phyloP scores from a whole-genome alignment of 768 basidiomycete species.

The Strobilomyces dryophilus region DNA sequence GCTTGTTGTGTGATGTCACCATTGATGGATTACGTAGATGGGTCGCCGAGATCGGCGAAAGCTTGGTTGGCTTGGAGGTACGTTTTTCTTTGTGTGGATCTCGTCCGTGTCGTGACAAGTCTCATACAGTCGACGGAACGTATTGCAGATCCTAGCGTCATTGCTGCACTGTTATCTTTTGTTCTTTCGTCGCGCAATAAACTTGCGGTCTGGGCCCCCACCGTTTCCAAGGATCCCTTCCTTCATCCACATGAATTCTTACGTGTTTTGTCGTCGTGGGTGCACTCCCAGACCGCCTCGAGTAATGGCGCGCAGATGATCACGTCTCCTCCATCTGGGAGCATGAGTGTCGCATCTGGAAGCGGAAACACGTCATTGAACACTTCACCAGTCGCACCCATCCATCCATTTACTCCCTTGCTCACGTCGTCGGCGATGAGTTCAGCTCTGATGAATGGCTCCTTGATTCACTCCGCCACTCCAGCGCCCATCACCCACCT shows the following conservation, averaged over 20 bases:
- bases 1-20: conserved; percentile 74
- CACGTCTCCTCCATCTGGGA: conserved; percentile 16
- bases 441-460: conserved; percentile 8
- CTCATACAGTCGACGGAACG: conserved; percentile 58
- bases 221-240: conserved; percentile 75
- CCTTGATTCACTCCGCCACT: conserved; percentile 3
- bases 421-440: conserved; percentile 1
- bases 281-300: conserved; percentile 15
- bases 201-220: conserved; percentile 47
- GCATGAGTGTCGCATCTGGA: conserved; percentile 10
- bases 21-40: conserved; percentile 67
- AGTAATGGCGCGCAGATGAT: conserved; percentile 18
- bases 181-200: conserved; percentile 68
- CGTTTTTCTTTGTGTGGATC: conserved; percentile 5
- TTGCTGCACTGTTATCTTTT: conserved; percentile 67
- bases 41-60: conserved; percentile 62
- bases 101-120: not conserved
- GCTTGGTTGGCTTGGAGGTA: conserved; percentile 59
- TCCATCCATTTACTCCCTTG: conserved; percentile 5
- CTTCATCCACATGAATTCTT: conserved; percentile 60
- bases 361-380: conserved; percentile 14
- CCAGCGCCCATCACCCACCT: conserved; percentile 19
- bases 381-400: conserved; percentile 13
- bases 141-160: conserved; percentile 66
- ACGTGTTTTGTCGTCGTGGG: conserved; percentile 39